A percentile compares a stretch with the other conserved stretches of the same genome.
Conservation (phyloP, 176 grass and related monocot genomes). For the Coix lacrymajobi region DNA sequence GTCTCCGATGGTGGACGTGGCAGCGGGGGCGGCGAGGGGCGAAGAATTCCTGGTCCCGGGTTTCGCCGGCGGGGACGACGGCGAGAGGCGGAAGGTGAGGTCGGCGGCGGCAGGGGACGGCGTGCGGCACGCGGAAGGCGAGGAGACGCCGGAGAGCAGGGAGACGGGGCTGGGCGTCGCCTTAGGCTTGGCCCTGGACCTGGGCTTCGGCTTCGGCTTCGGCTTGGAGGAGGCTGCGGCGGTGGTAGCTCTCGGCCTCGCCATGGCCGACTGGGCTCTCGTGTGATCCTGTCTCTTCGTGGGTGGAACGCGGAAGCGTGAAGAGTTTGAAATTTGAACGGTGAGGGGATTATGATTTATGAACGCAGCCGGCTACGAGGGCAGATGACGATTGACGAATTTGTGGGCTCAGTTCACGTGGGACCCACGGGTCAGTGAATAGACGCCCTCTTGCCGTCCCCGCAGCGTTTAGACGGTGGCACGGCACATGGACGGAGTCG, state of each 20-base stretch:
- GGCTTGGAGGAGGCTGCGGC: not conserved
- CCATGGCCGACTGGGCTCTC: slow-evolving; percentile 1
- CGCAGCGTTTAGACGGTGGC: too few relatives aligned
- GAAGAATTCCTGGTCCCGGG: not conserved
- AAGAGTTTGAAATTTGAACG: slow-evolving; percentile 17
- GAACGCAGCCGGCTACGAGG: not conserved
- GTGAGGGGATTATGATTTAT: not conserved
- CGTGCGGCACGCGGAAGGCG: not conserved
- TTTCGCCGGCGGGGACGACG: not conserved
- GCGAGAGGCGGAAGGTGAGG: slow-evolving; percentile 28
- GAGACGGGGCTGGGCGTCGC: slow-evolving; percentile 24
- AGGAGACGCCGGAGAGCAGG: slow-evolving; percentile 19
- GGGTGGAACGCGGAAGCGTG: not conserved
- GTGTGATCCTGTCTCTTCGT: not conserved
- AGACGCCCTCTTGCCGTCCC: rapidly evolving
- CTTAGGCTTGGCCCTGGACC: slow-evolving; percentile 24
- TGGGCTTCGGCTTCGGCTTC: not conserved
- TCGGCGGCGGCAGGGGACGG: not conserved
- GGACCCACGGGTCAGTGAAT: not conserved
- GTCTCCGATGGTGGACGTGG: slow-evolving; percentile 28
- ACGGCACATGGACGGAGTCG: too few relatives aligned
- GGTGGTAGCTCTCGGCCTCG: slow-evolving; percentile 13
- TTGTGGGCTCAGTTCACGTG: not conserved
- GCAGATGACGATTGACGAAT: too few relatives aligned
- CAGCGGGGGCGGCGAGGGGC: not conserved